Evolutionary conservation across 352 stramenopile genomes (phyloP).

Genomic region (Halophytophthora batemanensis): DNA sequence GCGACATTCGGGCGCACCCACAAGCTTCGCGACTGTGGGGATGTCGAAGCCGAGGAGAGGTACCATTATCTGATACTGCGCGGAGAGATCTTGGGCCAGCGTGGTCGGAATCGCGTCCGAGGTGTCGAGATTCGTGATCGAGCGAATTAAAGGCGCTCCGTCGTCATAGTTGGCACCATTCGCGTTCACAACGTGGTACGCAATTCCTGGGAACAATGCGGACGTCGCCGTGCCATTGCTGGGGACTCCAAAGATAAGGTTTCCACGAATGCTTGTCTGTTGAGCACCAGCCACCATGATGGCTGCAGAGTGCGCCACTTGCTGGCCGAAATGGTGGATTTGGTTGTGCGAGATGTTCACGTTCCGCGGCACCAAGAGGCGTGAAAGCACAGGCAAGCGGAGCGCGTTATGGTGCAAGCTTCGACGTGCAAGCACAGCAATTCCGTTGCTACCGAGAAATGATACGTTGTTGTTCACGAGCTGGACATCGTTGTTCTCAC

Average conservation of each 20-base stretch:
- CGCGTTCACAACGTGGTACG: conserved; percentile 46
- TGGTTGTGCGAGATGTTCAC: conserved; percentile 74
- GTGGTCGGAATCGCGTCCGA: conserved; percentile 34
- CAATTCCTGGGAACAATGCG: conserved; percentile 10
- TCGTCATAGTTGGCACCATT: conserved; percentile 30
- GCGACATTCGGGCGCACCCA: conserved; percentile 58
- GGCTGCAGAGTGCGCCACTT: conserved; percentile 44
- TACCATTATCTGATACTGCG: conserved; percentile 36
- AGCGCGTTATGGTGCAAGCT: conserved; percentile 37
- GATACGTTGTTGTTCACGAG: conserved; percentile 74
- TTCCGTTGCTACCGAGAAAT: conserved; percentile 49
- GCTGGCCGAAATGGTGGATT: conserved; percentile 61
- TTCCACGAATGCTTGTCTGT: conserved; percentile 46
- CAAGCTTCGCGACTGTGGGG: conserved; percentile 60
- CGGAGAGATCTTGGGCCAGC: conserved; percentile 27
- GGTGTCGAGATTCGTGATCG: conserved; percentile 19
- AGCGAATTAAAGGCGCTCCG: conserved; percentile 28
- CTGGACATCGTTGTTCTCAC: conserved; percentile 43
- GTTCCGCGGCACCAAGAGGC: conserved; percentile 37
- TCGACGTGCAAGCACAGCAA: conserved; percentile 40
- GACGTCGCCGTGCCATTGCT: not conserved
- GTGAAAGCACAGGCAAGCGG: conserved; percentile 24
- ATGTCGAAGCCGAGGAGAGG: conserved; percentile 51
- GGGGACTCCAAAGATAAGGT: conserved; percentile 58
- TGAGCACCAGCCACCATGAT: conserved; percentile 51